phyloP scores from a whole-genome alignment of 495 filamentous ascomycete species.

The Pseudoneurospora amorphoporcata region DNA sequence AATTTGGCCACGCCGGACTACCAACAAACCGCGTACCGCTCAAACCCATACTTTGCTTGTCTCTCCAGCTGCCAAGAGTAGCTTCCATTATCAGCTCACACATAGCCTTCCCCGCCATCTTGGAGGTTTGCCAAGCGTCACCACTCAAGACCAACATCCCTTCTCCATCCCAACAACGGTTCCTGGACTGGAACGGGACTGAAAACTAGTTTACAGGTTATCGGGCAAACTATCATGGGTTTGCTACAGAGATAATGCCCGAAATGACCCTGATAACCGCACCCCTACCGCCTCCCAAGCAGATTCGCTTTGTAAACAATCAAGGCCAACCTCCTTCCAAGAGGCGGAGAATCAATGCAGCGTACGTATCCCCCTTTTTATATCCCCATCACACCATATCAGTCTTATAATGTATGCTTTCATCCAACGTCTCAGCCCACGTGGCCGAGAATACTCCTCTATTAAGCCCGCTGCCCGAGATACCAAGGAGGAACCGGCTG shows the following conservation, averaged over 20 bases:
- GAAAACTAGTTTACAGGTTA: not conserved
- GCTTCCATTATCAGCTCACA: not conserved
- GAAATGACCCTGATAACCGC: conserved; percentile 35
- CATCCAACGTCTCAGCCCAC: not conserved
- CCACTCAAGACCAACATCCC: not conserved
- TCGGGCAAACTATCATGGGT: conserved; percentile 17
- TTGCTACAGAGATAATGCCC: conserved; percentile 17
- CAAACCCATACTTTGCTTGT: not conserved
- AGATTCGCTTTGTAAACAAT: conserved; percentile 71
- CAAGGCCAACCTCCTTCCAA: conserved; percentile 75
- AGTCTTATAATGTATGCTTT: conserved; percentile 8
- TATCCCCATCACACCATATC: not conserved
- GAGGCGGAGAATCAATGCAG: conserved; percentile 69
- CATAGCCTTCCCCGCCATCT: not conserved
- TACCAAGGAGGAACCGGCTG: not conserved
- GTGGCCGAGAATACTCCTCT: not conserved
- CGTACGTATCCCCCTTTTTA: conserved; percentile 42
- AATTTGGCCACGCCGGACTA: conserved; percentile 1
- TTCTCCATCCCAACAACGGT: not conserved
- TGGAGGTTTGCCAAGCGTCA: not conserved
- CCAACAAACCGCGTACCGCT: not conserved
- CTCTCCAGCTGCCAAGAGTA: not conserved
- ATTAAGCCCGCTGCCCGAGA: not conserved
- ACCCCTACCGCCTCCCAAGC: conserved; percentile 37
- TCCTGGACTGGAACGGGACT: not conserved